Evolutionary conservation across 31 red algal genomes (phyloP), one percentile per base, ranked within the genome.

Genomic region (Asparagopsis taxiformis): DNA sequence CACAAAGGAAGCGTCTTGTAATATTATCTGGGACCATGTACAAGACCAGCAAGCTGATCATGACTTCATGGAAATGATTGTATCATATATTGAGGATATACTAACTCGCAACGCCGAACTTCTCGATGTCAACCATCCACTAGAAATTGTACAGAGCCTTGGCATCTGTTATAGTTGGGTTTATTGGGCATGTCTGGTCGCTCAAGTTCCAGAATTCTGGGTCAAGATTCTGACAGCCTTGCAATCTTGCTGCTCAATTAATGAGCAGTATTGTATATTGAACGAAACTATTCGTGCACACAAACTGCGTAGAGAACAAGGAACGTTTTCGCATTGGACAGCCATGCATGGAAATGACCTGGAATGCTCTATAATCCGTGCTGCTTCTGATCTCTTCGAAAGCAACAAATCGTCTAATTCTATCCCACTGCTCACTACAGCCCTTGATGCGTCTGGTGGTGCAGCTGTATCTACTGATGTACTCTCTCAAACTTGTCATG

Each of bases 111-210:
- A 15, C 7, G 8, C 26, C 52, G 52, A 55, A 24, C 21, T 19
- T 4, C 52, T 55, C 21, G 52, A 55, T 15, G 13, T 4, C 4
- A 24, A 55, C 26, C 13, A 24, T 15, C 26, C 26, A 4, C 7
- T 55, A 11, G 26, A 55, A 17, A 62, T 30, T 29, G 59, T 17
- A 4, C 26, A 62, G 22, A 30, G n/a, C n/a, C n/a, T n/a, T n/a
- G n/a, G n/a, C n/a, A n/a, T n/a, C n/a, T n/a, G n/a, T 17, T 62
- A 62, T 30, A 62, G 59, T 30, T 62, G 59, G 59, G 34, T 62
- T 28, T 30, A 62, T 34, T 62, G 59, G 59, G 59, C 30, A 62
- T 28, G 26, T 30, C 22, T 32, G 3, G 30, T 16, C 34, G 23
- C 28, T 16, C 7, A 29, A 21, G 16, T 32, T 6, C 3, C 21